Base-by-base conservation (phyloP, 106 monocot species). In the Ottelia alismoides region DNA sequence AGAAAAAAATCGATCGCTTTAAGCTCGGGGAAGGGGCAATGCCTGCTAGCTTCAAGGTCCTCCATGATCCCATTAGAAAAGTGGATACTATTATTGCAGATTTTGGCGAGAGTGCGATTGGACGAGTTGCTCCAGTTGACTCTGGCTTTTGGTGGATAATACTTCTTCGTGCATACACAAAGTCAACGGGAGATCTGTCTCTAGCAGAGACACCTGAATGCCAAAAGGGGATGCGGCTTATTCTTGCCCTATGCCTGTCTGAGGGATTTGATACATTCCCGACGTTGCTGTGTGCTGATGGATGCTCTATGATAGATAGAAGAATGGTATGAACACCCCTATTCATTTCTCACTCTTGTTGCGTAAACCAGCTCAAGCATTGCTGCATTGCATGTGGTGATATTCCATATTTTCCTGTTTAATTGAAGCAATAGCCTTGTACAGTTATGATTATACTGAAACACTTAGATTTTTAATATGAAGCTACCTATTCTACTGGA, bases 141-240 rank as follows among this genome's bases (percentile, higher is more conserved):
- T 90, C 84, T 47, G 89, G 89, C n/a, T 90, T 90, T 47, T 90
- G 89, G 89, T 90, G 89, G 89, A 90, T 90, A 21, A 74, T 90
- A 58, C 69, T 90, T 30, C 77, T 90, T 20, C 71, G 89, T n/a
- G 84, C 89, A 17, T 90, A 90, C 31, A 90, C 89, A 49, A 90
- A 84, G 57, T 80, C 84, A 11, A 90, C 89, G 6, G 89, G 89
- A 18, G 89, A 90, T 65, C 45, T 64, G 40, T 55, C 77, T 25
- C 49, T 90, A 32, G 76, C 89, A 6, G 89, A 90, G 53, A 71
- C 74, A 21, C 65, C 77, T 35, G 79, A 84, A 55, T 90, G 84
- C 47, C 89, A 90, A 61, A 77, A 72, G 43, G 84, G 89, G 23
- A 90, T 90, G 71, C 59, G 73, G 54, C 89, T 90, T 63, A 84